Evolutionary conservation across 2,329 filamentous ascomycete genomes (phyloP), one percentile per base, ranked within the genome.

Genomic region (Sordariomycetes sp.): DNA sequence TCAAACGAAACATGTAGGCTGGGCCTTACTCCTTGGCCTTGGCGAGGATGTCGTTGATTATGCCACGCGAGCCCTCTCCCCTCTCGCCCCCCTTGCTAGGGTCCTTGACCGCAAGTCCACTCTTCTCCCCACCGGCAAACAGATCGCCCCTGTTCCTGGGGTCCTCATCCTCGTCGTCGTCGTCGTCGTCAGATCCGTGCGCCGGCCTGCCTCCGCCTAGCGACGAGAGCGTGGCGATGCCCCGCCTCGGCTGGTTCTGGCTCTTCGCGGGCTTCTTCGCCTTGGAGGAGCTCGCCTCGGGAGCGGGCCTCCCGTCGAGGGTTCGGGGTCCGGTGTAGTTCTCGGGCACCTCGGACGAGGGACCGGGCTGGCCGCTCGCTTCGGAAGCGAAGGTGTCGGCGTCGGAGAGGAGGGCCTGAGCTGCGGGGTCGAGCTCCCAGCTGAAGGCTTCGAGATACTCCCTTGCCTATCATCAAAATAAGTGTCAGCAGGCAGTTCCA

Each of bases 111-210:
- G 85, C 85, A 53, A 88, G 70, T 0, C 82, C 85, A 34, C 89
- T 93, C 78, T 94, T 94, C 73, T 93, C 90, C 37, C 90, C 90
- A 56, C 90, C 90, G 22, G 90, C 87, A 70, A 92, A 94, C 62
- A 92, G 75, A 66, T 94, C 88, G 61, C 84, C 75, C 7, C 78
- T 77, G 28, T 78, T 77, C 62, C 83, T 79, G 40, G 81, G 76
- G 32, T 85, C 81, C 1, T 86, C 77, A 1, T 79, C 74, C 2
- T 79, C 74, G 1, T 79, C 76, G 25, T 79, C 74, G 8, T 79
- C 75, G n/a, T 81, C 76, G 18, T 85, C 80, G 55, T 81, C 76
- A 54, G 82, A 74, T 18, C 72, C 76, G 62, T 80, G 73, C 0
- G 46, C 28, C 8, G 40, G 32, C 40, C 55, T 35, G 28, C 55